Conservation (phyloP, 352 stramenopile genomes). For the Aphanomyces invadans region DNA sequence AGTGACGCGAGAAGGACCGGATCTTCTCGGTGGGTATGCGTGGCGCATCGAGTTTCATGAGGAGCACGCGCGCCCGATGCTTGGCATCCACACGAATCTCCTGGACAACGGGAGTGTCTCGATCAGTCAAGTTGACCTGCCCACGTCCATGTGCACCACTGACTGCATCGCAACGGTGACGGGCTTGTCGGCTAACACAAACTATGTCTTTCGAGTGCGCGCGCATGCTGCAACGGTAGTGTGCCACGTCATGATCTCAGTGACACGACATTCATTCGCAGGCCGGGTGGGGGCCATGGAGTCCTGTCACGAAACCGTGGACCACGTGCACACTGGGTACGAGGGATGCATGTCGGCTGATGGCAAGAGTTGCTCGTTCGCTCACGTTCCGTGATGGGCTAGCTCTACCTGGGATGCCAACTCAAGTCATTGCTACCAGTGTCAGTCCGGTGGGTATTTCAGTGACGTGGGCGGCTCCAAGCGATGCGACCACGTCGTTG, state of each 20-base stretch:
- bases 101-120: constrained; percentile 2
- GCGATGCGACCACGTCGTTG: neutral
- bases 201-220: constrained; percentile 11
- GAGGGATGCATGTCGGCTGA: neutral
- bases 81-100: constrained; percentile 2
- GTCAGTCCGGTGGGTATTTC: neutral
- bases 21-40: neutral
- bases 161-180: neutral
- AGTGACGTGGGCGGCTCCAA: neutral
- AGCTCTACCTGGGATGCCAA: neutral
- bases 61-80: neutral
- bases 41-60: constrained; percentile 19
- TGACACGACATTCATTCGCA: neutral
- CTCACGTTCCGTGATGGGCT: too few relatives aligned
- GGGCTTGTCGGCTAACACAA: neutral
- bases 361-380: too few relatives aligned
- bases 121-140: neutral
- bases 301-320: neutral
- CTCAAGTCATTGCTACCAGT: neutral
- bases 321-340: neutral
- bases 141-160: neutral
- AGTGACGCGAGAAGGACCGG: neutral
- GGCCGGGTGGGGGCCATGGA: neutral
- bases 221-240: neutral
- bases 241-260: neutral